Evolutionary conservation across 768 basidiomycete genomes (phyloP).

Genomic region (Suillus variegatus): DNA sequence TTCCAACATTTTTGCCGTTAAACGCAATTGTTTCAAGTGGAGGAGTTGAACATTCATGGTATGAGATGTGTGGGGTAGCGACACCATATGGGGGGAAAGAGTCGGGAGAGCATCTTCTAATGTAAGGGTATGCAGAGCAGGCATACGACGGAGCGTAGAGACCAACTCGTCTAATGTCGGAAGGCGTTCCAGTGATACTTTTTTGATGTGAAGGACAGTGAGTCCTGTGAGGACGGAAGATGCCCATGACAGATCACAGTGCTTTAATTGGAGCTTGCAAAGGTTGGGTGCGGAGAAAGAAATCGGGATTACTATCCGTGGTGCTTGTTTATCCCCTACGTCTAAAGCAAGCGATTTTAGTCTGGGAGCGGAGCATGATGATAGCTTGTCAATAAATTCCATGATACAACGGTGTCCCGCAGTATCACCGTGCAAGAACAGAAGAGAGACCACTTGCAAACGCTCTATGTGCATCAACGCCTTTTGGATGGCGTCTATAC

Average conservation of each 20-base stretch:
- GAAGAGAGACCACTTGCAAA: slow-evolving; percentile 34
- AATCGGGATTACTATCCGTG: background rate
- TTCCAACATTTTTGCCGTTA: background rate
- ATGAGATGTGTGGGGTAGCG: background rate
- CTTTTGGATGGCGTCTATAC: slow-evolving; percentile 28
- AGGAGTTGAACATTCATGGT: background rate
- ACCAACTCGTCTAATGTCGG: slow-evolving; percentile 35
- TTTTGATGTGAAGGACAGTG: slow-evolving; percentile 37
- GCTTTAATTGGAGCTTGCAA: slow-evolving; percentile 36
- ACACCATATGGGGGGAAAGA: background rate
- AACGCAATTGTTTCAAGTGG: background rate
- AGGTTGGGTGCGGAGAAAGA: slow-evolving; percentile 32
- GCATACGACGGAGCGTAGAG: slow-evolving; percentile 36
- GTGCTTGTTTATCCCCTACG: slow-evolving; percentile 15
- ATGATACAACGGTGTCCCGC: slow-evolving; percentile 20
- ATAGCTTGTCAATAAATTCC: slow-evolving; percentile 27
- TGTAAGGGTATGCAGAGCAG: slow-evolving; percentile 32
- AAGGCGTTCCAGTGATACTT: slow-evolving; percentile 25
- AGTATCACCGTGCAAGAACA: slow-evolving; percentile 20
- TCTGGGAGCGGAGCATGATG: slow-evolving; percentile 29
- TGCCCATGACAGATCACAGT: slow-evolving; percentile 38
- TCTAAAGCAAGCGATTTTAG: slow-evolving; percentile 32
- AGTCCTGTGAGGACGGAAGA: slow-evolving; percentile 37
- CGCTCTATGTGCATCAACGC: slow-evolving; percentile 36
- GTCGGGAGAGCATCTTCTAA: slow-evolving; percentile 37